phyloP scores from a whole-genome alignment of 306 rosid species.

The Fragaria vesca region DNA sequence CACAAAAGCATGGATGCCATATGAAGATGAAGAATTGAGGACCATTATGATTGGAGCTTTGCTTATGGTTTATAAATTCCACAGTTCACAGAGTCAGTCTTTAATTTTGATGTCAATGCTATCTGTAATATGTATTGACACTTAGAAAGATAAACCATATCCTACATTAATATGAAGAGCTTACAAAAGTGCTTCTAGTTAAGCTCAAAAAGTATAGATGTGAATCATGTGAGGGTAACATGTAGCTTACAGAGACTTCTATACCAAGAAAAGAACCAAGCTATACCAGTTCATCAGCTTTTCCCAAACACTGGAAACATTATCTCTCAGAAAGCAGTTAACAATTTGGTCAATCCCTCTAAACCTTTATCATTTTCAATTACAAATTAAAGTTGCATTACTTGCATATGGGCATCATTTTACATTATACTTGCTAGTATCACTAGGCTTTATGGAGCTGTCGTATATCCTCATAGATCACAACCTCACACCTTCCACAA shows the following conservation, averaged over 20 bases:
- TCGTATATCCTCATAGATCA: background rate
- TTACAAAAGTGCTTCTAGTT: background rate
- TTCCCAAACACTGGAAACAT: background rate
- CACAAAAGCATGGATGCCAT: constrained; percentile 7
- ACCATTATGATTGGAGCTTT: background rate
- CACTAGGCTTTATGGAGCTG: background rate
- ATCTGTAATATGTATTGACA: background rate
- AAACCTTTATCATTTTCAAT: background rate
- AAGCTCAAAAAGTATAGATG: background rate
- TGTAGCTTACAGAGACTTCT: constrained; percentile 3
- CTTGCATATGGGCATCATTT: background rate
- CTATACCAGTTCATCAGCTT: background rate
- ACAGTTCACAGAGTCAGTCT: background rate
- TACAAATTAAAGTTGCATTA: background rate
- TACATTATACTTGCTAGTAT: background rate
- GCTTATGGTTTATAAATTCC: background rate
- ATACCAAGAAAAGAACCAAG: constrained; percentile 2
- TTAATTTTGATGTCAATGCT: background rate
- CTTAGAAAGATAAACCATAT: background rate
- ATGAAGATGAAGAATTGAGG: background rate
- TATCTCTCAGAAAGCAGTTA: background rate
- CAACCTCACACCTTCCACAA: background rate
- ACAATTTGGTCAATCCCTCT: background rate
- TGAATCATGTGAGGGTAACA: background rate
- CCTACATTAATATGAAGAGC: background rate